A percentile compares a stretch with the other conserved stretches of the same genome.
phyloP scores from a whole-genome alignment of 768 basidiomycete genomes.

The Trametes villosa region DNA sequence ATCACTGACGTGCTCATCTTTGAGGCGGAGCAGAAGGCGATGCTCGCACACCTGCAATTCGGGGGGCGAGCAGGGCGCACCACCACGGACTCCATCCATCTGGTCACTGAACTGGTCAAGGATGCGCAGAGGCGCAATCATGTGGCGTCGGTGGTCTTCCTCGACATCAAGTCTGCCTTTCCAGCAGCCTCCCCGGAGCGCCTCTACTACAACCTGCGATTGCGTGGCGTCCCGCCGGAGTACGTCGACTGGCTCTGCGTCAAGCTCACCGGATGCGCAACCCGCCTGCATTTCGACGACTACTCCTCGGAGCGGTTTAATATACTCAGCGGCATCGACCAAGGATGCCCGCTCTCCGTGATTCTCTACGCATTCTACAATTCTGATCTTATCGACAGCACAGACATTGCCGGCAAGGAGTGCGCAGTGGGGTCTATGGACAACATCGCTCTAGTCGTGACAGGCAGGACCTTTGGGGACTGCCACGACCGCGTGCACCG shows the following conservation, averaged over 20 bases:
- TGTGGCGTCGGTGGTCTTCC: constrained; percentile 36
- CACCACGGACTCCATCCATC: constrained; percentile 34
- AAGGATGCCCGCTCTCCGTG: too few species aligned
- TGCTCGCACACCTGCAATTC: too few species aligned
- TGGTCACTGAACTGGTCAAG: constrained; percentile 24
- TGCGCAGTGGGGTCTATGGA: too few species aligned
- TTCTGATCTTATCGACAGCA: too few species aligned
- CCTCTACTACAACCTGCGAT: too few species aligned
- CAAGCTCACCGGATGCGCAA: constrained; percentile 24
- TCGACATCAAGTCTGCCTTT: constrained; percentile 42
- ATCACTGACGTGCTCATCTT: constrained; percentile 20
- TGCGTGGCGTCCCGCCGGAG: constrained; percentile 25
- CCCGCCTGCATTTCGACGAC: constrained; percentile 33
- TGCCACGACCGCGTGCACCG: too few species aligned
- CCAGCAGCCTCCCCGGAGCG: constrained; percentile 20
- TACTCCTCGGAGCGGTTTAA: constrained; percentile 22
- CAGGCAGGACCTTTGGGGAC: too few species aligned
- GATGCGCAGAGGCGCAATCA: constrained; percentile 29
- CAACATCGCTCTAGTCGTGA: too few species aligned
- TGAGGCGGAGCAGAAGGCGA: neutral
- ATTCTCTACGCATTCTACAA: too few species aligned
- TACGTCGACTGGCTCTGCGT: constrained; percentile 22
- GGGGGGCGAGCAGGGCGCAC: constrained; percentile 25
- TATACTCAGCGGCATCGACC: constrained; percentile 34
- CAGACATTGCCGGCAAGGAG: too few species aligned